phyloP scores from a whole-genome alignment of 208 protist genomes.

The Leishmania braziliensis region DNA sequence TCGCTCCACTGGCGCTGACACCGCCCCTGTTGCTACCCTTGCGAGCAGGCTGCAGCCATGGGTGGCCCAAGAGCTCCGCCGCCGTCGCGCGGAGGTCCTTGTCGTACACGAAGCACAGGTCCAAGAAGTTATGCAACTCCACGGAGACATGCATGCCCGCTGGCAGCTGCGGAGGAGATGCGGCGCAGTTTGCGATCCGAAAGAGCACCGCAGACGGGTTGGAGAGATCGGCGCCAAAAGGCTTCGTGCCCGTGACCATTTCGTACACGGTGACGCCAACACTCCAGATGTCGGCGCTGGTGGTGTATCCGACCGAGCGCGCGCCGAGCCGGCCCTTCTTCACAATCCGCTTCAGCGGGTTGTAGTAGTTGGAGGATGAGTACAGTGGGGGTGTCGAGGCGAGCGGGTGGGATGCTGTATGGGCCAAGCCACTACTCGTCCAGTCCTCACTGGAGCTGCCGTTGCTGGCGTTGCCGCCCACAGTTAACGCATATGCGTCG shows the following conservation, averaged over 20 bases:
- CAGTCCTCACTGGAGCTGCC: conserved; percentile 21
- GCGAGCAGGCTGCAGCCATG: conserved; percentile 44
- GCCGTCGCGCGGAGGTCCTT: conserved; percentile 60
- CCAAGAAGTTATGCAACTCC: conserved; percentile 62
- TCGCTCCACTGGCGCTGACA: not conserved
- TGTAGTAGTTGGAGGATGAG: conserved; percentile 30
- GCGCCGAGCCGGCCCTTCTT: conserved; percentile 17
- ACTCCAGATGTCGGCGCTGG: conserved; percentile 85
- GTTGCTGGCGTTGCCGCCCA: not conserved
- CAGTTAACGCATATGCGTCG: not conserved
- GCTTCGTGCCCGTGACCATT: conserved; percentile 78
- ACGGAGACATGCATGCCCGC: conserved; percentile 36
- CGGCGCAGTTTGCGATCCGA: conserved; percentile 52
- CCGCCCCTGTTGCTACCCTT: not conserved
- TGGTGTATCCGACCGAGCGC: conserved; percentile 61
- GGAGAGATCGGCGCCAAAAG: conserved; percentile 62
- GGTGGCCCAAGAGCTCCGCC: conserved; percentile 63
- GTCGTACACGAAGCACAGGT: conserved; percentile 81
- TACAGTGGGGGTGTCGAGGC: conserved; percentile 16
- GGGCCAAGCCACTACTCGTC: conserved; percentile 5
- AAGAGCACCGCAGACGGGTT: conserved; percentile 78
- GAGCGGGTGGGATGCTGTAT: not conserved
- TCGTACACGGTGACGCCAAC: conserved; percentile 86
- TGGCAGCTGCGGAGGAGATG: conserved; percentile 58
- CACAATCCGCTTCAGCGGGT: conserved; percentile 39